Evolutionary conservation across 2,329 filamentous ascomycete species (phyloP), one percentile per base, ranked within the genome.

Genomic region (Microcyclospora tardicrescens): DNA sequence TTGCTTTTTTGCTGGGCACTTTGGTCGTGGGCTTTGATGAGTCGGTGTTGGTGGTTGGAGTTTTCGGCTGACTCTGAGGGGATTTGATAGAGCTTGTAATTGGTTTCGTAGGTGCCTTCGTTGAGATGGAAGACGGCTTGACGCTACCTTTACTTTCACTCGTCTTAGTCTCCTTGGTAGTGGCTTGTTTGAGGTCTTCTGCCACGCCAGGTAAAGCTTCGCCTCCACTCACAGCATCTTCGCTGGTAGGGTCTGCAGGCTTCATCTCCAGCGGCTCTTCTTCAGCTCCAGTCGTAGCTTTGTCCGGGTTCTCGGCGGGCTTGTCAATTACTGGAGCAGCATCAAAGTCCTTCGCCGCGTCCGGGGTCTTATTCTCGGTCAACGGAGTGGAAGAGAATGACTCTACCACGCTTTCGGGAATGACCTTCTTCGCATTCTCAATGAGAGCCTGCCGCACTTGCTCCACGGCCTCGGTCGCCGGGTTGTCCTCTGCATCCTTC

Each of bases 331-430:
- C 12, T 5, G 19, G 19, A 24, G 19, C 19, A 24, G 19, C 19
- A 24, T 24, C 19, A 8, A 8, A 24, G 19, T 24, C 19, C 8
- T 24, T 24, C 19, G 19, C 16, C 35, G 37, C 42, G 37, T 44
- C 30, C 27, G 39, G 16, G 16, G 27, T 35, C 11, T 38, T 35
- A 11, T 44, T 28, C 16, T 35, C 35, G 46, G 46, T 56, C 38
- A 58, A 53, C 6, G 57, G 56, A 35, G 52, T 55, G 9, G 55
- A 41, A 10, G 57, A 43, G 48, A 59, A 46, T 27, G 58, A 59
- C 38, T 62, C 60, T 33, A 66, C 53, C 8, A 63, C 65, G 36
- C 60, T 52, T 48, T 67, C 64, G 34, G 64, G 64, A 6, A 67
- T 55, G 5, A 56, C 48, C 35, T 65, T 62, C 16, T 51, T 44